Evolutionary conservation across 2,329 filamentous ascomycete genomes (phyloP), one percentile per base, ranked within the genome.

Genomic region (Colletotrichum sp.): DNA sequence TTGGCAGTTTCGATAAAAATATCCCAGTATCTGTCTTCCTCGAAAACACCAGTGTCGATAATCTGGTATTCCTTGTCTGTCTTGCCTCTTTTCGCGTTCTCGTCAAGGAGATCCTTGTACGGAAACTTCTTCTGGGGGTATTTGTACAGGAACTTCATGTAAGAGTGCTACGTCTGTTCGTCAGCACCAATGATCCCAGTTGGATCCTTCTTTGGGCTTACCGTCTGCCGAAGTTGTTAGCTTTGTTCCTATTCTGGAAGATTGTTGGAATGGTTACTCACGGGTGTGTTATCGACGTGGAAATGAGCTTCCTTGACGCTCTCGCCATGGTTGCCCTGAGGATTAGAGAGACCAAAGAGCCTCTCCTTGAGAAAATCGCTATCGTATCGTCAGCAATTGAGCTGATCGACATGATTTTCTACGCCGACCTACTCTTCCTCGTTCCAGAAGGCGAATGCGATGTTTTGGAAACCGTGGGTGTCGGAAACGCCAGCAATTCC

Each of bases 71-170:
- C 96, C 64, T 91, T 91, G 78, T 98, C 96, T 80, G 92, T 84
- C 84, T 93, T 95, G 72, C 90, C 90, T 78, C 96, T 92, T 79
- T 89, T 91, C 59, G 93, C 96, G 83, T 98, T 99, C 82, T 98
- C 95, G 78, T 95, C 89, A 79, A 98, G 88, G 63, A 99, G 89
- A 79, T 98, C 93, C 84, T 98, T 90, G 88, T 99, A 99, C 4
- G 96, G 97, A 81, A 99, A 99, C 78, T 93, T 92, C 81, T 91
- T 91, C 86, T 99, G 96, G 1, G 97, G 97, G 81, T 98, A 98
- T 86, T 99, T 99, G 91, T 99, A 99, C 79, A 99, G 93, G 82
- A 93, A 98, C 85, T 99, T 99, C 96, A 99, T 99, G 88, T 99
- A 99, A 32, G 96, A 98, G 86, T 98, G 96, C 95, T 96, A 84